These are phyloP conservation scores for Phytophthora megakarya DNA, from an alignment of 352 stramenopile genomes.

Conservation along the genomic window DNA sequence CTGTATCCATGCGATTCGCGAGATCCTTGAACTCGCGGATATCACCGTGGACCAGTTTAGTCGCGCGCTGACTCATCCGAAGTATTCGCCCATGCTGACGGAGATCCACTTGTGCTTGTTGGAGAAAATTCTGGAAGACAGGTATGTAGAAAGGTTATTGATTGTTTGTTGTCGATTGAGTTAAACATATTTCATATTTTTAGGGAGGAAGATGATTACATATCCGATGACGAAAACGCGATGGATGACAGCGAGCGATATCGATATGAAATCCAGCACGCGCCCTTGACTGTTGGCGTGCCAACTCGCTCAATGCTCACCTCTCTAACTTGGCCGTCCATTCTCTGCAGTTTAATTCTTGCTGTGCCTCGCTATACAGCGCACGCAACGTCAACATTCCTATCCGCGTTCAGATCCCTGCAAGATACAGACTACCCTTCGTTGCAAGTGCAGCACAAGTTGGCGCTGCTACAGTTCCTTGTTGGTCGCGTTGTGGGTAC, in stretches of 20 bases:
- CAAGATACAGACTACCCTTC: slow-evolving; percentile 57
- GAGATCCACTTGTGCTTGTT: slow-evolving; percentile 88
- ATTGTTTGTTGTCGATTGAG: slow-evolving; percentile 1
- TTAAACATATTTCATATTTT: background rate
- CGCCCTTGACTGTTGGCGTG: slow-evolving; percentile 77
- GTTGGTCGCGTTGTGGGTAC: slow-evolving; percentile 61
- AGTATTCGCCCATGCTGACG: slow-evolving; percentile 58
- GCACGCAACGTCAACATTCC: slow-evolving; percentile 44
- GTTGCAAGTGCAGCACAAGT: slow-evolving; percentile 66
- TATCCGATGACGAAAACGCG: slow-evolving; percentile 81
- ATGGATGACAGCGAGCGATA: slow-evolving; percentile 85
- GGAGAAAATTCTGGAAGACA: slow-evolving; percentile 79
- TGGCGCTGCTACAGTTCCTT: slow-evolving; percentile 74
- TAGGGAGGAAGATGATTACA: slow-evolving; percentile 85
- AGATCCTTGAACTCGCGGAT: slow-evolving; percentile 60
- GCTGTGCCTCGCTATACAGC: slow-evolving; percentile 74
- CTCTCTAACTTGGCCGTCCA: slow-evolving; percentile 76
- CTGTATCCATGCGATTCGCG: slow-evolving; percentile 76
- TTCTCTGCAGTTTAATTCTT: slow-evolving; percentile 69
- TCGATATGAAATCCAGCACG: slow-evolving; percentile 80
- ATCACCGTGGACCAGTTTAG: slow-evolving; percentile 74
- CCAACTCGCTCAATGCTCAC: slow-evolving; percentile 84
- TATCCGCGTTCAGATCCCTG: slow-evolving; percentile 52
- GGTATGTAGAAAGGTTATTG: slow-evolving; percentile 21
- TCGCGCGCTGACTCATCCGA: slow-evolving; percentile 45